phyloP scores from a whole-genome alignment of 1,284 basidiomycete species.

The Fomitiporia mediterranea region DNA sequence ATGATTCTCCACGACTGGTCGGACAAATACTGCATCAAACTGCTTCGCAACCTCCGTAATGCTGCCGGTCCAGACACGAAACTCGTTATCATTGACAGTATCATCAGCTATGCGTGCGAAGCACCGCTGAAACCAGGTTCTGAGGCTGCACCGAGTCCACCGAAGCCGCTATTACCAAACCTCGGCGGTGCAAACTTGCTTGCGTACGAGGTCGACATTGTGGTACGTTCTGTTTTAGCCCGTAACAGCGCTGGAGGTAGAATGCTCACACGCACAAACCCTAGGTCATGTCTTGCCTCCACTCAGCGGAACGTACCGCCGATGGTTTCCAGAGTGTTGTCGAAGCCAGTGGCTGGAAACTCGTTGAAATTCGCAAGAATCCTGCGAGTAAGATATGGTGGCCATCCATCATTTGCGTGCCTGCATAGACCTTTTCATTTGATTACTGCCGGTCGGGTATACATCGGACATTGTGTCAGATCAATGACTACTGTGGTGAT shows the following conservation, averaged over 20 bases:
- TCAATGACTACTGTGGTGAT: too few species aligned
- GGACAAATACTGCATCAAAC: slow-evolving; percentile 23
- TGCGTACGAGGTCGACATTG: slow-evolving; percentile 19
- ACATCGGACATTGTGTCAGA: too few species aligned
- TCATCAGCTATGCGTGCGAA: slow-evolving; percentile 23
- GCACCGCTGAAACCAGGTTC: slow-evolving; percentile 10
- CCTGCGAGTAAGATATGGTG: slow-evolving; percentile 9
- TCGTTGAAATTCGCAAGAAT: slow-evolving; percentile 10
- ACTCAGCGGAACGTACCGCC: slow-evolving; percentile 10
- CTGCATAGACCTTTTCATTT: slow-evolving; percentile 1
- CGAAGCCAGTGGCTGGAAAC: slow-evolving; percentile 8
- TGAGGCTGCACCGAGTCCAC: slow-evolving; percentile 2
- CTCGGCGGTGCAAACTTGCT: slow-evolving; percentile 17
- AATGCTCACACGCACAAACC: not conserved
- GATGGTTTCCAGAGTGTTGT: slow-evolving; percentile 6
- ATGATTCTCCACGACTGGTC: slow-evolving; percentile 29
- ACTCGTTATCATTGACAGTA: slow-evolving; percentile 24
- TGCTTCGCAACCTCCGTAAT: slow-evolving; percentile 27
- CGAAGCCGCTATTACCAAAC: slow-evolving; percentile 19
- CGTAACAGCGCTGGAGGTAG: not conserved
- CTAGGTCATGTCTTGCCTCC: slow-evolving; percentile 5
- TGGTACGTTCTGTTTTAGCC: slow-evolving; percentile 11
- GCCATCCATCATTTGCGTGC: slow-evolving; percentile 9
- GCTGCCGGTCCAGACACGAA: slow-evolving; percentile 25
- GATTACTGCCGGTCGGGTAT: too few species aligned